Evolutionary conservation across 2,329 filamentous ascomycete species (phyloP), one percentile per base, ranked within the genome.

Genomic region (Blastomyces gilchristii): DNA sequence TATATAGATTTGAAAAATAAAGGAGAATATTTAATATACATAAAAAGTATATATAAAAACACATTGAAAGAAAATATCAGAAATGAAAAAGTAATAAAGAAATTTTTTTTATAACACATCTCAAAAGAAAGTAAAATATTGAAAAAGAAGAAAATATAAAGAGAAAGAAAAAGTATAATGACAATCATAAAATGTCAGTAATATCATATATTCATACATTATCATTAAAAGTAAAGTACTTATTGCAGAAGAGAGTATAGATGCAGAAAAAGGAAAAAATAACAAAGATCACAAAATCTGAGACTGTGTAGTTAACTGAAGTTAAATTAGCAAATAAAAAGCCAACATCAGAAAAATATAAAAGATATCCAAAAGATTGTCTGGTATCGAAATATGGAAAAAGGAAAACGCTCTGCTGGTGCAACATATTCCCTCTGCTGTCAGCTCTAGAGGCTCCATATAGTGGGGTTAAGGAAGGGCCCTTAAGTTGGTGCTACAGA

Each of bases 201-300:
- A 59, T 63, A 22, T 65, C 63, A 63, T 65, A 43, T 62, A 63
- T 65, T 62, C 63, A 63, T 65, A 65, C 62, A 62, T 57, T 57
- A 63, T 65, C 63, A 65, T 65, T 65, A 65, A 50, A 61, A 65
- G 43, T 37, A 34, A 61, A 62, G 41, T 59, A 63, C 34, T 39
- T 65, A 54, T 47, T 53, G 53, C 37, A 50, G 31, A 54, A 61
- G 3, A 22, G n/a, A 60, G 25, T 37, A 41, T 58, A 25, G 47
- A 60, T 54, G 28, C 28, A 31, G 31, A 60, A 16, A 47, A 63
- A 31, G 59, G 37, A 7, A 57, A 16, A 37, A 54, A 54, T 22
- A 56, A 39, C 25, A 11, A 22, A 28, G 3, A 28, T 25, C 11
- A 6, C 22, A 22, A 22, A 41, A 37, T 16, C 18, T 18, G n/a